Base-by-base conservation (phyloP, 176 grass and related monocot species). In the Coix lacrymajobi region DNA sequence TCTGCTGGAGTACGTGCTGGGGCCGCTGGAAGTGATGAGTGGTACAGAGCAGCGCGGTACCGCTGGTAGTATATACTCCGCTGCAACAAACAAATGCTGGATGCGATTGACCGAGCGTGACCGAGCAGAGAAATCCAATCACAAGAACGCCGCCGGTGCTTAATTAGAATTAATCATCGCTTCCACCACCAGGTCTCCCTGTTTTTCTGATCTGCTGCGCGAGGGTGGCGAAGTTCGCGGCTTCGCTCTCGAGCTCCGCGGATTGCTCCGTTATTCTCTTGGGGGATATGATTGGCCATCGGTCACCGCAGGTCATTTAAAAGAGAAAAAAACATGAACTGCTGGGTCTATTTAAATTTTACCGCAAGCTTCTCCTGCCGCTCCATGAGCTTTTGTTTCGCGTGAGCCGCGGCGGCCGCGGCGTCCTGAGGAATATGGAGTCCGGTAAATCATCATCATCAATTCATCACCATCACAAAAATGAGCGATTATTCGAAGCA, bases 121-220 rank as follows among this genome's bases (percentile, higher is more conserved):
- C 26, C 26, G 17, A 48, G 13, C 25, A 9, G 41, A 31, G 41
- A 40, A 29, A 73, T 51, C n/a, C 70, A 22, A 52, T 14, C 17
- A 4, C 72, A 13, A 14, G 48, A 12, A 14, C n/a, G n/a, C n/a
- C 15, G 30, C 46, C 11, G 19, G 30, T 14, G 31, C 16, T n/a
- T n/a, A n/a, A n/a, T 34, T 2, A 45, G 13, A 44, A 45, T 29
- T 17, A 8, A 52, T 52, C 31, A 93, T 75, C 79, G 76, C 83
- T 87, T 96, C 93, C 97, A 99, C 97, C 97, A 99, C 71, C 80
- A 92, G 65, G 81, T 92, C 88, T 99, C 91, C 83, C 90, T 93
- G 61, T 84, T 80, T 39, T 92, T 94, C 64, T 79, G 11, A 96
- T 88, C 87, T 99, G 89, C 80, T 90, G 84, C 1, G 91, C 97